Conservation (phyloP, 1,139 yeast genomes). For the Magnusiomyces clavatus region DNA sequence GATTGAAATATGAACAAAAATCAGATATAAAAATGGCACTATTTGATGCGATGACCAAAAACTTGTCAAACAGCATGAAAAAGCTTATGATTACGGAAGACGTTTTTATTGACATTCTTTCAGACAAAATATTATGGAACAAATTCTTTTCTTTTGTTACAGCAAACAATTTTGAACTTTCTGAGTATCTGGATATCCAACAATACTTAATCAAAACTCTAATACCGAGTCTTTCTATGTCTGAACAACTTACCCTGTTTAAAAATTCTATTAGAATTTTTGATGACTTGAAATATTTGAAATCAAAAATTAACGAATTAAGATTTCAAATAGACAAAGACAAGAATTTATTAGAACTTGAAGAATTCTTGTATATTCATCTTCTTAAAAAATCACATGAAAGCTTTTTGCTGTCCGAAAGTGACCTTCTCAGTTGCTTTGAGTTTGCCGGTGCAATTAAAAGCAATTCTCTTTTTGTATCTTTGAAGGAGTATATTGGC, state of each 20-base stretch:
- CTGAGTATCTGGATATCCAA: too few relatives aligned
- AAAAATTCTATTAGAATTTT: too few relatives aligned
- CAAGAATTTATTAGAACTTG: too few relatives aligned
- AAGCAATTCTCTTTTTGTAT: too few relatives aligned
- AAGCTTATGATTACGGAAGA: slow-evolving; percentile 5
- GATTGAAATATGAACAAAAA: slow-evolving; percentile 1
- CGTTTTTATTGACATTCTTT: slow-evolving; percentile 1
- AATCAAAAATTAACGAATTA: too few relatives aligned
- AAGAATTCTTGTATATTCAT: not conserved
- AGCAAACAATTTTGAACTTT: too few relatives aligned
- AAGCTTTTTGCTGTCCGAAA: slow-evolving; percentile 1
- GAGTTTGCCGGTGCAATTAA: slow-evolving; percentile 6
- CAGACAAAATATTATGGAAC: not conserved
- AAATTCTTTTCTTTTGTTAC: not conserved
- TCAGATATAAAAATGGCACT: not conserved
- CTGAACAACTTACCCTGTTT: too few relatives aligned
- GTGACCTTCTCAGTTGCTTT: slow-evolving; percentile 7
- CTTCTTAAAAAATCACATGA: not conserved
- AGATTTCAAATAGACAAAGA: too few relatives aligned
- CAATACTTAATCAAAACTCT: too few relatives aligned
- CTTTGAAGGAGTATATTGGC: too few relatives aligned
- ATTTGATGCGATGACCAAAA: not conserved
- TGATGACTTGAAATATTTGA: too few relatives aligned
- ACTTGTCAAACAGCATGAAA: slow-evolving; percentile 4
- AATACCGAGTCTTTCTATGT: too few relatives aligned